Percentiles rank a stretch among this genome's conserved stretches.
Evolutionary conservation across 179 eudicot species (phyloP).

Genomic region (Amaranthus tricolor): DNA sequence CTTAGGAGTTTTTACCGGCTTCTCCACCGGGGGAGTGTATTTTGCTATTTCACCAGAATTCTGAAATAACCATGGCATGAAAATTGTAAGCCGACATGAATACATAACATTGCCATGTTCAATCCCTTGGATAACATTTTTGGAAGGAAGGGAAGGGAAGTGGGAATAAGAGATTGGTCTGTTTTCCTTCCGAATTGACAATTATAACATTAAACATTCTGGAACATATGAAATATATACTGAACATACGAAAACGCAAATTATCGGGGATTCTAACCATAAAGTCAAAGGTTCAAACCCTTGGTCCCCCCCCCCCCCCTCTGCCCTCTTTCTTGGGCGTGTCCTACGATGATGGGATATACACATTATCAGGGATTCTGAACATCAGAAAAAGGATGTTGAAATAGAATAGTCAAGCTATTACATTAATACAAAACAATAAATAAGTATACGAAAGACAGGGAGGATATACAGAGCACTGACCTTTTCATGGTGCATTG

Average conservation of each 20-base stretch:
- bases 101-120: background rate
- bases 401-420: background rate
- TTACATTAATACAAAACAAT: background rate
- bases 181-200: too few species aligned
- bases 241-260: background rate
- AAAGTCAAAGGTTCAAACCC: background rate
- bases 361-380: background rate
- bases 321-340: background rate
- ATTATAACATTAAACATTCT: too few species aligned
- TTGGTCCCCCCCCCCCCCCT: background rate
- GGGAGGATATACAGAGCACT: conserved; percentile 15
- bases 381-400: background rate
- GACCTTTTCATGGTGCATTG: conserved; percentile 89
- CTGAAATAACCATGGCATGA: conserved; percentile 22
- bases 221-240: background rate
- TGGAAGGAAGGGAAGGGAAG: too few species aligned
- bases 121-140: background rate
- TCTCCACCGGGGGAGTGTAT: conserved; percentile 65
- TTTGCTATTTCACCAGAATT: conserved; percentile 47
- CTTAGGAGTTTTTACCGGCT: conserved; percentile 60
- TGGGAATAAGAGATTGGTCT: too few species aligned
- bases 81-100: background rate
- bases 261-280: too few species aligned
- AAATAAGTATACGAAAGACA: background rate
- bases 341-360: background rate